Conservation (phyloP, 2,329 filamentous ascomycete species). For the Ascochyta koolunga region DNA sequence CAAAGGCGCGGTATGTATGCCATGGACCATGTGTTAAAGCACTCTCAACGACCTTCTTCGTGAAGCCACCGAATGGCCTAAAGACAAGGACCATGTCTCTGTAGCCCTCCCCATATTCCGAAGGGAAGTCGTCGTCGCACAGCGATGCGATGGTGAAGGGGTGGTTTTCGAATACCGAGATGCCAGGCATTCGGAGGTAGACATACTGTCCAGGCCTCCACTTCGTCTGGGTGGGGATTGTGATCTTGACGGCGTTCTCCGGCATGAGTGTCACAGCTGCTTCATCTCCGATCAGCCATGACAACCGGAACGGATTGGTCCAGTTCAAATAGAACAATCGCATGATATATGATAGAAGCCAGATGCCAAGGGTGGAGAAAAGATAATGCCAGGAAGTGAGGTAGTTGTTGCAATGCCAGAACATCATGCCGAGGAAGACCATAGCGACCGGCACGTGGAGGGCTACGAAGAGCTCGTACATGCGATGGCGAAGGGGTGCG, state of each 20-base stretch:
- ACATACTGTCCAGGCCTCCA: conserved; percentile 96
- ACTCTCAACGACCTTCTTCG: conserved; percentile 79
- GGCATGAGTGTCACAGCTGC: conserved; percentile 87
- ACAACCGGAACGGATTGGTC: conserved; percentile 77
- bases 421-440: conserved; percentile 80
- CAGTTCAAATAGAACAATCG: conserved; percentile 90
- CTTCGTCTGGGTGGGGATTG: conserved; percentile 87
- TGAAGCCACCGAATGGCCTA: conserved; percentile 90
- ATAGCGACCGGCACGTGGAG: conserved; percentile 83
- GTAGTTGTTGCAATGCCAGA: conserved; percentile 96
- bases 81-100: conserved; percentile 91
- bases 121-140: conserved; percentile 91
- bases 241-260: conserved; percentile 94
- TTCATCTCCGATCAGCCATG: conserved; percentile 89
- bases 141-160: conserved; percentile 94
- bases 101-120: conserved; percentile 85
- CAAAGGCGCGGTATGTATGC: conserved; percentile 88
- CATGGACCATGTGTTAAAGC: conserved; percentile 85
- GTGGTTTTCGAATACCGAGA: conserved; percentile 89
- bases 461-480: conserved; percentile 85
- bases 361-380: conserved; percentile 79
- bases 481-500: conserved; percentile 73
- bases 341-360: conserved; percentile 73
- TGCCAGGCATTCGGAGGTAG: conserved; percentile 91
- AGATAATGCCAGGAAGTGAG: conserved; percentile 90